These are phyloP conservation scores for Globisporangium echinulatum DNA, from an alignment of 352 stramenopile genomes.

Conservation along the genomic window DNA sequence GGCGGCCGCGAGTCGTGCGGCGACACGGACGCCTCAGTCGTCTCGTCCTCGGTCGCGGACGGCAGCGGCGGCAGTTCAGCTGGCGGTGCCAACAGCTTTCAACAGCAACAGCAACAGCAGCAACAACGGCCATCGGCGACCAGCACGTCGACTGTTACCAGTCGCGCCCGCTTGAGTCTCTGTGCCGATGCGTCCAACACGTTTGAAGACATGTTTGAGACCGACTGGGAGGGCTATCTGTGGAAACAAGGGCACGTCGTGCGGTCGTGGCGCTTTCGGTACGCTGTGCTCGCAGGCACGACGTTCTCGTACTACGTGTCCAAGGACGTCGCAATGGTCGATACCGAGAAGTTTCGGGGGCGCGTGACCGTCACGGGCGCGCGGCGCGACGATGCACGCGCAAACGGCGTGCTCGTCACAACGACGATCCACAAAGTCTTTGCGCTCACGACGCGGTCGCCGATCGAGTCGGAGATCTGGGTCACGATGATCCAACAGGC, in stretches of 20 bases:
- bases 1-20: constrained; percentile 24
- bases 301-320: constrained; percentile 80
- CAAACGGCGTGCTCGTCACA: constrained; percentile 76
- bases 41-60: constrained; percentile 53
- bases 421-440: constrained; percentile 86
- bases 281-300: constrained; percentile 72
- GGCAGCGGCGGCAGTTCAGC: constrained; percentile 27
- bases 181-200: constrained; percentile 62
- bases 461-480: constrained; percentile 80
- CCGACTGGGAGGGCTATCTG: constrained; percentile 84
- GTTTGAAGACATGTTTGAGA: constrained; percentile 83
- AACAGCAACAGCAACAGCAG: constrained; percentile 4
- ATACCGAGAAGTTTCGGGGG: constrained; percentile 81
- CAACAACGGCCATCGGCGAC: neutral
- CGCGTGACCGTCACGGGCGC: constrained; percentile 76
- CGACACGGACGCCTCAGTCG: constrained; percentile 49
- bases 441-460: constrained; percentile 75
- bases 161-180: constrained; percentile 45
- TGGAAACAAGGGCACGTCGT: constrained; percentile 87
- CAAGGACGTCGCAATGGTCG: constrained; percentile 69
- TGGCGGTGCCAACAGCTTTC: constrained; percentile 11
- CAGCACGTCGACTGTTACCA: neutral
- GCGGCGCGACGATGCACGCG: constrained; percentile 47
- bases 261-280: constrained; percentile 79
- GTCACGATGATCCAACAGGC: constrained; percentile 80